Base-by-base conservation (phyloP, 192 early-diverging fungal genomes). In the Coemansia sp. region DNA sequence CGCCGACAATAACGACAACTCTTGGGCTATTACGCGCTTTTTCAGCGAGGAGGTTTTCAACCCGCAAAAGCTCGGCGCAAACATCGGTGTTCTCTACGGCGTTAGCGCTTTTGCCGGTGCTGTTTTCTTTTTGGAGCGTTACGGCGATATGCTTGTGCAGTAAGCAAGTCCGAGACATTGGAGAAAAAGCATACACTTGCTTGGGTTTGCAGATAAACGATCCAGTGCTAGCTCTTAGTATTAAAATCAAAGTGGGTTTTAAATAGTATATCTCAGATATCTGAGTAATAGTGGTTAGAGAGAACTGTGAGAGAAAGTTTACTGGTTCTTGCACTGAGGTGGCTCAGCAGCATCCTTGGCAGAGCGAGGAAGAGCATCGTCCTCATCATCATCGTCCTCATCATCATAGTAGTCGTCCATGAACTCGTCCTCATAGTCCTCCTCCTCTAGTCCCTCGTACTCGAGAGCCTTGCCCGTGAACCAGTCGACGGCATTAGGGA, bases 391-490 rank as follows among this genome's bases (percentile, higher is more conserved):
- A 5, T 82, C 84, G 38, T 76, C 75, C 15, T 78, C 76, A 19
- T 84, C 81, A 57, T 80, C 67, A 73, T 85, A 77, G 71, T 77
- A 65, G 45, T 78, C 78, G 63, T 70, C 68, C 62, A 73, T 63
- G 66, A 66, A 72, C 32, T 80, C 78, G 27, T 85, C 84, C 38
- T 73, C 68, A 36, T 78, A 65, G 4, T 77, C 71, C 32, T 78
- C 68, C 58, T 72, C 73, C 27, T 72, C 78, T 21, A 82, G 70
- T 11, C 75, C 78, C 67, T 80, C 84, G 81, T 92, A 94, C 66
- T 91, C 89, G 42, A 98, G 86, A 46, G 98, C 98, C 79, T 94
- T 92, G 75, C 98, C 98, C 21, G 98, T 98, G 86, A 98, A 99
- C 92, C 94, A 99, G 85, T 98, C 95, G 66, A 98, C 80, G 58